Evolutionary conservation across 495 filamentous ascomycete genomes (phyloP).

Genomic region (Neurospora terricola): DNA sequence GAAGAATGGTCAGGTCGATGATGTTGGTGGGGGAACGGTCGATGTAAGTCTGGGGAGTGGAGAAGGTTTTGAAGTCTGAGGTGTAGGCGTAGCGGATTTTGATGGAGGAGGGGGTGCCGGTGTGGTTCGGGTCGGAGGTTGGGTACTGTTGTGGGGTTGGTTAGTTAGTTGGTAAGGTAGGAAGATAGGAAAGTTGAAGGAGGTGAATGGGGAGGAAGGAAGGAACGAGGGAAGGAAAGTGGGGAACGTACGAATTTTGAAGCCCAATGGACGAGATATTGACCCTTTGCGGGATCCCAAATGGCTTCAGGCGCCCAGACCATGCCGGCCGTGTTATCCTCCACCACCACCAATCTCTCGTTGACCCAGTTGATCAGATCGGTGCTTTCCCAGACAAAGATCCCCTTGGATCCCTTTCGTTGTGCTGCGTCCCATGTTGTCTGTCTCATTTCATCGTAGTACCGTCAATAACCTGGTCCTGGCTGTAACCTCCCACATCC

Average conservation of each 20-base stretch:
- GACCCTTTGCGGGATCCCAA: slow-evolving; percentile 38
- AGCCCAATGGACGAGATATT: slow-evolving; percentile 46
- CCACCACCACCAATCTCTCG: slow-evolving; percentile 39
- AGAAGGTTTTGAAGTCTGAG: slow-evolving; percentile 32
- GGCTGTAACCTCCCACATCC: not conserved
- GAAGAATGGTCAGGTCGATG: slow-evolving; percentile 34
- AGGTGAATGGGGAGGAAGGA: too few relatives aligned
- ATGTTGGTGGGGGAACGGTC: slow-evolving; percentile 35
- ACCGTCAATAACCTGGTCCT: not conserved
- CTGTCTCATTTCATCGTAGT: slow-evolving; percentile 8
- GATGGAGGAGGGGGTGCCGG: slow-evolving; percentile 30
- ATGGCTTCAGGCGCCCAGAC: slow-evolving; percentile 47
- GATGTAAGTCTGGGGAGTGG: slow-evolving; percentile 31
- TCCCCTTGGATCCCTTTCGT: slow-evolving; percentile 37
- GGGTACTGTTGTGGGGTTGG: slow-evolving; percentile 26
- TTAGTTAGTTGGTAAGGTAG: slow-evolving; percentile 6
- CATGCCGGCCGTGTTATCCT: slow-evolving; percentile 42
- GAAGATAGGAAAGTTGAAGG: not conserved
- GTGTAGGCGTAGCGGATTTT: slow-evolving; percentile 36
- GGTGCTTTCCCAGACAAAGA: slow-evolving; percentile 45
- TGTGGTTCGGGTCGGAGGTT: slow-evolving; percentile 27
- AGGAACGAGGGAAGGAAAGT: not conserved
- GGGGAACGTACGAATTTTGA: slow-evolving; percentile 35
- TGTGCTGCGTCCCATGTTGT: slow-evolving; percentile 44
- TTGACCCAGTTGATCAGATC: slow-evolving; percentile 38